Percentiles rank a stretch among this genome's conserved stretches.
Evolutionary conservation across 352 stramenopile genomes (phyloP).

Genomic region (Achlya hypogyna): DNA sequence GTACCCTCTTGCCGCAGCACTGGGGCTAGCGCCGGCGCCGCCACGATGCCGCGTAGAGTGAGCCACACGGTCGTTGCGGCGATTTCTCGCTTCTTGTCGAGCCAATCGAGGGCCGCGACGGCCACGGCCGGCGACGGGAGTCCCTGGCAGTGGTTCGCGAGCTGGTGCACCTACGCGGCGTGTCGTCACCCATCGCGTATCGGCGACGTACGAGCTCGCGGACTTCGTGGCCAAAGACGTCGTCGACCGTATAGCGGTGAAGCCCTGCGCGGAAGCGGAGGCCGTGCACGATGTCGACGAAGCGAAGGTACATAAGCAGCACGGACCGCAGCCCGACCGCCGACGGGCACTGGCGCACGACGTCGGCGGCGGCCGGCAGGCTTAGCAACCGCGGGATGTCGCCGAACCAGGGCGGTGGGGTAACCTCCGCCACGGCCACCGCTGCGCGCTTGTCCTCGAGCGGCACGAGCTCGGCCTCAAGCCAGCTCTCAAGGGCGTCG

Average conservation of each 20-base stretch:
- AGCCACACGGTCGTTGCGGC: neutral
- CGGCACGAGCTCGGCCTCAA: constrained; percentile 1
- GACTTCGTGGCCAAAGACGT: constrained; percentile 2
- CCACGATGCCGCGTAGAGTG: neutral
- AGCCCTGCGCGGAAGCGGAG: constrained; percentile 4
- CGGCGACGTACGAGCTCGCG: constrained; percentile 8
- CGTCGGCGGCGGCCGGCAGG: neutral
- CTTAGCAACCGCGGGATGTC: neutral
- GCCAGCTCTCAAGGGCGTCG: constrained; percentile 6
- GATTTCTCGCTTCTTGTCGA: neutral
- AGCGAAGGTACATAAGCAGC: neutral
- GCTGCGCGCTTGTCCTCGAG: constrained; percentile 15
- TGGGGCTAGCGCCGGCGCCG: neutral
- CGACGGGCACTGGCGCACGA: neutral
- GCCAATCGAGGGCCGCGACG: constrained; percentile 7
- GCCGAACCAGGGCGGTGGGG: no score
- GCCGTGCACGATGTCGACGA: neutral
- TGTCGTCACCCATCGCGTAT: neutral
- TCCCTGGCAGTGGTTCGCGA: constrained; percentile 14
- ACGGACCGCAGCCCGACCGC: neutral
- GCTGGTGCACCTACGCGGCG: neutral
- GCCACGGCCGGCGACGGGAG: neutral
- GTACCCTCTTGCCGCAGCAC: neutral
- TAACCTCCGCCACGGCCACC: no score
- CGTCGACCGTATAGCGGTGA: neutral